These are phyloP conservation scores for Umbilicaria muhlenbergii DNA, from an alignment of 495 filamentous ascomycete genomes.

Conservation along the genomic window DNA sequence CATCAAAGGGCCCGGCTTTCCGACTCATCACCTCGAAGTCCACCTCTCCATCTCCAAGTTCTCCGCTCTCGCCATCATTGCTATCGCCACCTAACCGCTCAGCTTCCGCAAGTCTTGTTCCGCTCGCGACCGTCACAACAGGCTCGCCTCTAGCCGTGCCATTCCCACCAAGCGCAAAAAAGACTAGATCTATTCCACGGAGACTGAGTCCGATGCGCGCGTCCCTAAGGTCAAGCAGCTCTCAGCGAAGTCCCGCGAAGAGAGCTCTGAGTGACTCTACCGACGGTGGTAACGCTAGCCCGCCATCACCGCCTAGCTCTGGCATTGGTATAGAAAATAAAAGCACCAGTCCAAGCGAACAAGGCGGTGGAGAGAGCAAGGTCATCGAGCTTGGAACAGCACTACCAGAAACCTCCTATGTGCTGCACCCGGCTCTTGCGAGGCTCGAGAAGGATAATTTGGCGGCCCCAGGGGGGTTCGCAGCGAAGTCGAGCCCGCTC, in stretches of 20 bases:
- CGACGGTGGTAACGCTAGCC: slow-evolving; percentile 53
- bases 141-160: slow-evolving; percentile 34
- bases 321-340: slow-evolving; percentile 15
- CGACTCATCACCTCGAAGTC: slow-evolving; percentile 41
- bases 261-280: slow-evolving; percentile 54
- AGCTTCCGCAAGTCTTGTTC: slow-evolving; percentile 18
- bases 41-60: slow-evolving; percentile 37
- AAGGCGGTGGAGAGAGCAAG: slow-evolving; percentile 8
- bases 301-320: slow-evolving; percentile 23
- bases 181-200: slow-evolving; percentile 29
- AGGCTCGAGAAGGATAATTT: slow-evolving; percentile 19
- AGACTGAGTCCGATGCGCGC: slow-evolving; percentile 30
- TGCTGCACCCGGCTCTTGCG: slow-evolving; percentile 30
- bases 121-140: slow-evolving; percentile 13
- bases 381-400: slow-evolving; percentile 4
- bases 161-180: slow-evolving; percentile 35
- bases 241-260: slow-evolving; percentile 61
- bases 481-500: slow-evolving; percentile 63
- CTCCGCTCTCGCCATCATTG: slow-evolving; percentile 34
- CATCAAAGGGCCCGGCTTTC: slow-evolving; percentile 60
- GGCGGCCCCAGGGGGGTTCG: slow-evolving; percentile 26
- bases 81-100: slow-evolving; percentile 27
- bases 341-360: slow-evolving; percentile 17
- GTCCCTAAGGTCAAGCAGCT: slow-evolving; percentile 35
- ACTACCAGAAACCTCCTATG: slow-evolving; percentile 23